Base-by-base conservation (phyloP, 257 asterid genomes). In the Ilex asprella region DNA sequence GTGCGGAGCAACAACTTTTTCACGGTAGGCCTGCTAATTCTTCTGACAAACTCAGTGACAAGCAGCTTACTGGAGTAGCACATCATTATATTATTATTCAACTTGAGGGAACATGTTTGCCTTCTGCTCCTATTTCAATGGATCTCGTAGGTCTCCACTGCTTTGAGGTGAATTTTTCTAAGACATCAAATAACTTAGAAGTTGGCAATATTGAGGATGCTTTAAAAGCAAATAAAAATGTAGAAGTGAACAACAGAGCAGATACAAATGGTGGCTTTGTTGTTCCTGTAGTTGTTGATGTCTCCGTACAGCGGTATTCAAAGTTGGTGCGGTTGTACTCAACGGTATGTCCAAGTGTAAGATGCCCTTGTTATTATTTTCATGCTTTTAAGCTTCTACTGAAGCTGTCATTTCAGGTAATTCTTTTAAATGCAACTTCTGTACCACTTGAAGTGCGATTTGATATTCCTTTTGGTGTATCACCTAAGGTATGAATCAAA, bases 101-200 rank as follows among this genome's bases (percentile, higher is more conserved):
- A 64, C 78, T 92, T 65, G 97, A 92, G 81, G 99, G 95, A 67
- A 79, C 95, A 65, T 81, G 95, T 57, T 50, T 66, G 52, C 88
- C 95, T 32, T 89, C 97, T 60, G 61, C 79, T 70, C 96, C 95
- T 63, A 81, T 92, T 76, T 92, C 99, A 55, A 86, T 92, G 94
- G 99, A 92, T 81, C 97, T 89, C 76, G 97, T 84, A 39, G 96
- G 99, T 57, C 89, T 84, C 55, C 83, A 89, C 76, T 92, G 83
- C 87, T 89, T 92, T 63, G 99, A 89, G 67, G 93, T 83, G 35
- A 91, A 86, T 67, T 87, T 92, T 75, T 89, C 90, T 55, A 85
- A 81, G 69, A 71, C 95, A 55, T 78, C 83, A 30, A 79, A 78
- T 61, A 81, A 67, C 66, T 58, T 87, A 6, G 92, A 78, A 68